Evolutionary conservation across 2,329 filamentous ascomycete species (phyloP), one percentile per base, ranked within the genome.

Genomic region (Fusarium subtropicale): DNA sequence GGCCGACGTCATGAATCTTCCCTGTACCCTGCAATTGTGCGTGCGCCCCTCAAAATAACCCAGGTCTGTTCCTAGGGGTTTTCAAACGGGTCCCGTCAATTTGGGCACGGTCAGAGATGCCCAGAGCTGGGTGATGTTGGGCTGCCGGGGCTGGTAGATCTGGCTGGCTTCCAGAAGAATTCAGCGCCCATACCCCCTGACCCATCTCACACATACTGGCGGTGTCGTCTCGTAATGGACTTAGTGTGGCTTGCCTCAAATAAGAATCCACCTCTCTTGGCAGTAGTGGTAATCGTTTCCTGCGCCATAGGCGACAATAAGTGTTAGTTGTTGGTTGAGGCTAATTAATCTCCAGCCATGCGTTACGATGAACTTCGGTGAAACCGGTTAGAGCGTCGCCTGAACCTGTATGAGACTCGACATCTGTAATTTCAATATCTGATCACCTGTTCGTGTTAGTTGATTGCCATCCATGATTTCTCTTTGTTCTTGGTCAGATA

Each of bases 231-330:
- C 36, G 52, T 51, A 26, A 15, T 26, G 24, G n/a, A 38, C 33
- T 34, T 66, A 63, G 50, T 68, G 70, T 73, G 68, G 73, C 73
- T 75, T 75, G 71, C 73, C 73, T 75, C 71, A 68, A 66, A 68
- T 66, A 69, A 71, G 56, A 56, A 68, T 38, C 58, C 64, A 62
- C 68, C 45, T 55, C 55, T 53, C 67, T 68, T 71, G 67, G 48
- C 71, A 64, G 55, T 53, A 39, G 50, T 50, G 46, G 39, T 26
- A 45, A 65, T 56, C 45, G 65, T 68, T 59, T 71, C 50, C 59
- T 61, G 55, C 67, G 60, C 60, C 58, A 64, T 54, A 56, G 47
- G 42, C 44, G 64, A 60, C 51, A 47, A 60, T 46, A 68, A 31
- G 57, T 50, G 47, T 51, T 59, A 31, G 61, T 48, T 55, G 51